These are phyloP conservation scores for Paramyrothecium roridum DNA, from an alignment of 2,329 filamentous ascomycete species.

Conservation along the genomic window DNA sequence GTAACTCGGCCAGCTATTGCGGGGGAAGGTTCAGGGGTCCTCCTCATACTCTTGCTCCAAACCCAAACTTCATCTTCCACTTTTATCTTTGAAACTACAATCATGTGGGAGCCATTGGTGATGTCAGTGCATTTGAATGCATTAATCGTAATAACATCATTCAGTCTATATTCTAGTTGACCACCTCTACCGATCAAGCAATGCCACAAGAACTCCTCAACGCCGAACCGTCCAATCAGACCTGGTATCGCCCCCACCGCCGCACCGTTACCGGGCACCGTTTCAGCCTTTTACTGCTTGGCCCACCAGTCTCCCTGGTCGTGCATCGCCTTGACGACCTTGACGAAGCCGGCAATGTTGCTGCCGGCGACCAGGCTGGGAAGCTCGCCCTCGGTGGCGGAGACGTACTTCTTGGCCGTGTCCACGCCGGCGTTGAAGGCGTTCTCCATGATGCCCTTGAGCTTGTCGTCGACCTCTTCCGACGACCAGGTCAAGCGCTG, in stretches of 20 bases:
- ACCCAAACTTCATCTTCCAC: neutral
- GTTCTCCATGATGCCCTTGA: constrained; percentile 92
- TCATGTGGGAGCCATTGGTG: too few relatives aligned
- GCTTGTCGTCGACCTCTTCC: constrained; percentile 87
- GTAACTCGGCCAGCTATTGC: neutral
- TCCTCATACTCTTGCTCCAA: neutral
- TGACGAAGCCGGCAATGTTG: constrained; percentile 97
- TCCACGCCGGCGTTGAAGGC: constrained; percentile 87
- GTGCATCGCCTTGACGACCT: constrained; percentile 91
- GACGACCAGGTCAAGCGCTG: constrained; percentile 78
- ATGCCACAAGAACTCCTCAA: too few relatives aligned
- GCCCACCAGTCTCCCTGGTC: constrained; percentile 94
- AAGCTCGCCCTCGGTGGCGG: constrained; percentile 74
- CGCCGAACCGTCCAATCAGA: too few relatives aligned
- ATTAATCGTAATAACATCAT: too few relatives aligned
- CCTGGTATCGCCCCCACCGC: too few relatives aligned
- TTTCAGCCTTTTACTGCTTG: neutral
- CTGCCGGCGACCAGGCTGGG: constrained; percentile 88
- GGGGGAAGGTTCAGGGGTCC: neutral
- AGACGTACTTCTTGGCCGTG: constrained; percentile 87
- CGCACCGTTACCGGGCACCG: too few relatives aligned
- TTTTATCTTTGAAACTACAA: neutral
- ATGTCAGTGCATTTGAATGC: too few relatives aligned
- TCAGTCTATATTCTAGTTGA: too few relatives aligned
- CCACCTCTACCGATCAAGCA: too few relatives aligned